These are phyloP conservation scores for Raphanus raphanistrum DNA, from an alignment of 345 rosid species.

Conservation along the genomic window DNA sequence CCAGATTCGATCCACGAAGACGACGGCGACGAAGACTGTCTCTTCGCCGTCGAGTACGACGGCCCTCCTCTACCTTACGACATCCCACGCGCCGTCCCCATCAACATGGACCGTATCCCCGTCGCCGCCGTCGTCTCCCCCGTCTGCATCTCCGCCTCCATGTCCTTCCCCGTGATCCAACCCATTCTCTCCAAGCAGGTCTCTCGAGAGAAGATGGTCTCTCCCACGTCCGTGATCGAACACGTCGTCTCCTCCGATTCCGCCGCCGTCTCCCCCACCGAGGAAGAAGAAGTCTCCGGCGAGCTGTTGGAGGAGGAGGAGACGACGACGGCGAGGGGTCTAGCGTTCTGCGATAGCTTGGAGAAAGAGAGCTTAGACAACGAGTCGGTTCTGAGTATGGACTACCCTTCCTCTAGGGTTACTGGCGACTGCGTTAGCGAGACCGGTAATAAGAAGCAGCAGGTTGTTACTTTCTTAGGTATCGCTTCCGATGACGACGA, in stretches of 20 bases:
- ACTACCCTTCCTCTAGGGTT: conserved; percentile 85
- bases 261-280: conserved; percentile 66
- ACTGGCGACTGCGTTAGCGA: conserved; percentile 58
- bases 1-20: conserved; percentile 33
- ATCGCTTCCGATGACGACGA: conserved; percentile 61
- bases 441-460: conserved; percentile 52
- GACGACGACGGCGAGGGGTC: conserved; percentile 11
- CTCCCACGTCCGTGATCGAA: conserved; percentile 49
- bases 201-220: conserved; percentile 47
- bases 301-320: not conserved
- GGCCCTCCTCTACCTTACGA: conserved; percentile 87
- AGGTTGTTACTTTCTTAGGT: conserved; percentile 68
- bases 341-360: conserved; percentile 62
- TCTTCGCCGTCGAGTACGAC: conserved; percentile 78
- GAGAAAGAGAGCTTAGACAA: conserved; percentile 50
- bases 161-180: conserved; percentile 77
- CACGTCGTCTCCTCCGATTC: conserved; percentile 47
- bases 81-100: conserved; percentile 87
- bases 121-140: conserved; percentile 94
- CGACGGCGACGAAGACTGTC: conserved; percentile 41
- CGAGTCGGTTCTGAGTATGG: conserved; percentile 79
- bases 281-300: conserved; percentile 33
- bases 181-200: conserved; percentile 60
- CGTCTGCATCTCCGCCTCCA: conserved; percentile 52
- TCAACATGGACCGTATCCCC: conserved; percentile 81